phyloP scores from a whole-genome alignment of 495 filamentous ascomycete genomes.

The Schizothecium vesticola region DNA sequence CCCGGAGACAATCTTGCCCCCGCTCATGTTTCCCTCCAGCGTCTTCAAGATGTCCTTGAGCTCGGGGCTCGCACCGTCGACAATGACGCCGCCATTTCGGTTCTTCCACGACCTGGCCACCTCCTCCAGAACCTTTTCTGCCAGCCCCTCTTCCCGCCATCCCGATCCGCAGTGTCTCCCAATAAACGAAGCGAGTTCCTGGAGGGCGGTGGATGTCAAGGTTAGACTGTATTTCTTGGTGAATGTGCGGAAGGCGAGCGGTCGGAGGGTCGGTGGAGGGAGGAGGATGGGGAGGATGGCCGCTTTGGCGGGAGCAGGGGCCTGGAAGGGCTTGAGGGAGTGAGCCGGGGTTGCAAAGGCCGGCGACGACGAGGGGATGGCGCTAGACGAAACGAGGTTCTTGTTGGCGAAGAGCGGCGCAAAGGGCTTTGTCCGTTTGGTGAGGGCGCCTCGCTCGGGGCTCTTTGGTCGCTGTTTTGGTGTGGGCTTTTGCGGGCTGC shows the following conservation, averaged over 20 bases:
- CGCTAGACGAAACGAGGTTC: slow-evolving; percentile 31
- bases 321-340: slow-evolving; percentile 56
- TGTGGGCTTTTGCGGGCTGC: slow-evolving; percentile 23
- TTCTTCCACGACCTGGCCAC: slow-evolving; percentile 87
- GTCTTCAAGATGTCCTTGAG: slow-evolving; percentile 75
- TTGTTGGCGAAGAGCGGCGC: slow-evolving; percentile 39
- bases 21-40: slow-evolving; percentile 77
- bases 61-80: slow-evolving; percentile 72
- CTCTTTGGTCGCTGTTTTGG: slow-evolving; percentile 13
- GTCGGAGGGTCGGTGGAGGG: slow-evolving; percentile 78
- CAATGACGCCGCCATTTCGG: slow-evolving; percentile 74
- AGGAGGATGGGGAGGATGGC: slow-evolving; percentile 85
- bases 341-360: slow-evolving; percentile 80
- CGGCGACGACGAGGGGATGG: slow-evolving; percentile 81
- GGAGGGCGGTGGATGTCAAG: slow-evolving; percentile 79
- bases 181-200: slow-evolving; percentile 79
- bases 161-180: slow-evolving; percentile 89
- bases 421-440: slow-evolving; percentile 24
- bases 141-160: slow-evolving; percentile 93
- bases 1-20: slow-evolving; percentile 57
- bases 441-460: slow-evolving; percentile 12
- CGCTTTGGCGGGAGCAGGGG: slow-evolving; percentile 52
- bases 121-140: slow-evolving; percentile 88
- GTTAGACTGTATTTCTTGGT: slow-evolving; percentile 97
- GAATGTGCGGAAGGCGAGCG: slow-evolving; percentile 89